Percentiles rank a stretch among this genome's conserved stretches.
Conservation (phyloP, 805 yeast genomes). For the Lachancea sp. region DNA sequence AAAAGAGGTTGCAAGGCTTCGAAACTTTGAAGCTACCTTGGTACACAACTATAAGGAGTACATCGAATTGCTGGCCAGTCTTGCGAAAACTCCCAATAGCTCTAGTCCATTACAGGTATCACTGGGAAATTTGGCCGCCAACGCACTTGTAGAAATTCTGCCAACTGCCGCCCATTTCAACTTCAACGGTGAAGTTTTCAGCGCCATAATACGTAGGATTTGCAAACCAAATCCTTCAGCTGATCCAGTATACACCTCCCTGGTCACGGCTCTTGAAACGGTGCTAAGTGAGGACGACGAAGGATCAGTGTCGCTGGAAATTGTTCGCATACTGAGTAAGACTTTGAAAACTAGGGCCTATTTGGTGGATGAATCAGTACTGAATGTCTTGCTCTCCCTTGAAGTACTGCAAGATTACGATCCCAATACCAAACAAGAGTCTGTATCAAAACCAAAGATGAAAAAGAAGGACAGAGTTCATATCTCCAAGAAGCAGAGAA, state of each 20-base stretch:
- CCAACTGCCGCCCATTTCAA: constrained; percentile 72
- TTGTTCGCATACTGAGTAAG: constrained; percentile 60
- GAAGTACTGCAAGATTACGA: constrained; percentile 64
- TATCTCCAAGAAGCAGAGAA: constrained; percentile 82
- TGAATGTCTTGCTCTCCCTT: constrained; percentile 66
- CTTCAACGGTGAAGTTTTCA: constrained; percentile 66
- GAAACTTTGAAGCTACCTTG: constrained; percentile 76
- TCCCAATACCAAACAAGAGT: constrained; percentile 50
- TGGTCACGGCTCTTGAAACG: constrained; percentile 61
- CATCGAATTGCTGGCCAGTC: constrained; percentile 46
- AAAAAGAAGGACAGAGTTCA: constrained; percentile 87
- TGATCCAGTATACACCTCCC: constrained; percentile 45
- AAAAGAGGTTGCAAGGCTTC: constrained; percentile 68
- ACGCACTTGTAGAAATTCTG: constrained; percentile 74
- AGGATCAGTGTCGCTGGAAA: constrained; percentile 75
- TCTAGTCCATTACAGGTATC: constrained; percentile 27
- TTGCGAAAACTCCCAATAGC: constrained; percentile 36
- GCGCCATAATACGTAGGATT: constrained; percentile 59
- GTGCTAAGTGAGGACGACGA: constrained; percentile 71
- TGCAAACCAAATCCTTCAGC: constrained; percentile 47
- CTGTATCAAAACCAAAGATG: constrained; percentile 42
- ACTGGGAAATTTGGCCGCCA: constrained; percentile 53
- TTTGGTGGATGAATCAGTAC: constrained; percentile 75
- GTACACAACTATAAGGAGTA: constrained; percentile 64
- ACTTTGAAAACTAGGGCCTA: constrained; percentile 67